Conservation (phyloP, 495 filamentous ascomycete species). For the Corynascus novoguineensis region DNA sequence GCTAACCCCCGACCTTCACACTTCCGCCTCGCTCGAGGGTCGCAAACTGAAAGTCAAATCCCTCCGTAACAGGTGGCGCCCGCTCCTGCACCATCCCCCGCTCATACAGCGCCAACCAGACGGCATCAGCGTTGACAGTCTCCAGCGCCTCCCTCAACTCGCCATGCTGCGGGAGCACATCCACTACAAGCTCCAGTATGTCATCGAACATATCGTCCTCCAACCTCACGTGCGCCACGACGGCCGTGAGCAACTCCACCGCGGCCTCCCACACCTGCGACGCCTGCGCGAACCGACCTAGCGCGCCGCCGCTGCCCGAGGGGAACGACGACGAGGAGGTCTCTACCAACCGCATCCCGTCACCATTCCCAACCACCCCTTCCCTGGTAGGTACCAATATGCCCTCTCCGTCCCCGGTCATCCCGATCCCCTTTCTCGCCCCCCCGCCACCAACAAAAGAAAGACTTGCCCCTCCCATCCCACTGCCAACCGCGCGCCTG, state of each 20-base stretch:
- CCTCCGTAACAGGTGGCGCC: slow-evolving; percentile 38
- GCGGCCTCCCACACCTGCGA: slow-evolving; percentile 56
- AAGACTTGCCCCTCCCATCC: slow-evolving; percentile 17
- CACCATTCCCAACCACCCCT: slow-evolving; percentile 3
- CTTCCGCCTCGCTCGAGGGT: slow-evolving; percentile 4
- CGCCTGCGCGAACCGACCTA: slow-evolving; percentile 50
- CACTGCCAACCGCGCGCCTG: slow-evolving; percentile 32
- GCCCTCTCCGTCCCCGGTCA: too few relatives aligned
- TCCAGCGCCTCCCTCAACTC: slow-evolving; percentile 53
- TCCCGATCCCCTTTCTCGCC: slow-evolving; percentile 13
- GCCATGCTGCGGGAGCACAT: slow-evolving; percentile 39
- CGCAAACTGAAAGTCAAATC: slow-evolving; percentile 38
- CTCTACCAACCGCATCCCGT: slow-evolving; percentile 24
- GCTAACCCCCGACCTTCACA: background rate
- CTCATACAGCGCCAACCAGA: slow-evolving; percentile 59
- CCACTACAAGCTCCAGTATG: slow-evolving; percentile 54
- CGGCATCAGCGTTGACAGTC: slow-evolving; percentile 59
- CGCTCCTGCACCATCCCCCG: slow-evolving; percentile 31
- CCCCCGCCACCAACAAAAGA: slow-evolving; percentile 16
- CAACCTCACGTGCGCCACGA: slow-evolving; percentile 54
- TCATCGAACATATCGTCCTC: slow-evolving; percentile 64
- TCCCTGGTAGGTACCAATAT: slow-evolving; percentile 29
- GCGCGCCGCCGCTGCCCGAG: slow-evolving; percentile 17
- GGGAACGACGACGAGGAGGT: slow-evolving; percentile 3
- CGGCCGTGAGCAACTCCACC: slow-evolving; percentile 45